Evolutionary conservation across 768 basidiomycete species (phyloP).

Genomic region (Pleurotus platypus): DNA sequence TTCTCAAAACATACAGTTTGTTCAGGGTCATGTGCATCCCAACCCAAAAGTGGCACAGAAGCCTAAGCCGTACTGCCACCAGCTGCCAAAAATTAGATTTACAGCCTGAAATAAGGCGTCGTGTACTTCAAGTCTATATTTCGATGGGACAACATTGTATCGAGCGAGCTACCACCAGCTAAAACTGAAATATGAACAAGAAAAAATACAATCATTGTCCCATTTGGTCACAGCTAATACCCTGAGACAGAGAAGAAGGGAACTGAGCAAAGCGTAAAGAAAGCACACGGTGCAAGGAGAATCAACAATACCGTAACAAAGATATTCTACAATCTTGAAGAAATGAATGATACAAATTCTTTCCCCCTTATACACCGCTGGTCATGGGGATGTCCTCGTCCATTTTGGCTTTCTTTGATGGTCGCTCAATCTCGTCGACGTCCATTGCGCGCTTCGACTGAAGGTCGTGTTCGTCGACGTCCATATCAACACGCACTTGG

Average conservation of each 20-base stretch:
- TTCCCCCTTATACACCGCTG: conserved; percentile 45
- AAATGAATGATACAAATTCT: conserved; percentile 17
- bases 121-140: background rate
- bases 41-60: background rate
- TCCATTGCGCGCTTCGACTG: conserved; percentile 63
- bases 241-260: conserved; percentile 1
- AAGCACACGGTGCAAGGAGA: conserved; percentile 1
- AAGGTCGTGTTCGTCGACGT: conserved; percentile 39
- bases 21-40: background rate
- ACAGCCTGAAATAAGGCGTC: conserved; percentile 5
- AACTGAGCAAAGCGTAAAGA: background rate
- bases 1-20: background rate
- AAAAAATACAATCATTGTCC: conserved; percentile 23
- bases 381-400: conserved; percentile 38
- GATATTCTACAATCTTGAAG: conserved; percentile 31
- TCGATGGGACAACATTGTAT: conserved; percentile 1
- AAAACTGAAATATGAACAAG: conserved; percentile 16
- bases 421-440: conserved; percentile 46
- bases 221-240: conserved; percentile 7
- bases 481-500: conserved; percentile 34
- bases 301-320: conserved; percentile 7
- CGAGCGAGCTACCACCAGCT: conserved; percentile 10
- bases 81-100: background rate
- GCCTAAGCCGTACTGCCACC: conserved; percentile 4
- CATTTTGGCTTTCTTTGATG: conserved; percentile 73